phyloP scores from a whole-genome alignment of 1,284 basidiomycete species.

The Fomitopsis betulina region DNA sequence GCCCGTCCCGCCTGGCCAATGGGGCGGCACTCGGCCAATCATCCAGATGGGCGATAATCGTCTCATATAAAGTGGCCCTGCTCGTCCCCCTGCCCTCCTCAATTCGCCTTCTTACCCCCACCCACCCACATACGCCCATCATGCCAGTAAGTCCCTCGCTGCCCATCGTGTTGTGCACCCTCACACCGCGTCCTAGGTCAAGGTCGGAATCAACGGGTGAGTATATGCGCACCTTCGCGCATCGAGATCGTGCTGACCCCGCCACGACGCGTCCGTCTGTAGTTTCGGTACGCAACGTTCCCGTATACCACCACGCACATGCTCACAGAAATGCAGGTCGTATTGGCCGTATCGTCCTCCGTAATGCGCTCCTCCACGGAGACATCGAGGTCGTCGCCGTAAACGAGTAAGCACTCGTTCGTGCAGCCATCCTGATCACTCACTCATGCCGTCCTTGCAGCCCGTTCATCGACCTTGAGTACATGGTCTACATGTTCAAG shows the following conservation, averaged over 20 bases:
- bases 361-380: constrained; percentile 83
- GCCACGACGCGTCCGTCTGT: constrained; percentile 13
- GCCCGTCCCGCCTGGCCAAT: neutral
- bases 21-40: constrained; percentile 3
- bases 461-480: constrained; percentile 94
- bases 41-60: constrained; percentile 17
- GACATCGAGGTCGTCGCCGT: constrained; percentile 84
- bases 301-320: too few species aligned
- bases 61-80: constrained; percentile 8
- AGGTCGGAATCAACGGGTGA: constrained; percentile 93
- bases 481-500: constrained; percentile 99
- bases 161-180: neutral
- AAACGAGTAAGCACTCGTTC: constrained; percentile 69
- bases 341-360: constrained; percentile 96
- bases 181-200: constrained; percentile 42
- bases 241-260: neutral
- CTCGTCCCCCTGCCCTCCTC: constrained; percentile 7
- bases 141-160: constrained; percentile 17
- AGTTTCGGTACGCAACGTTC: constrained; percentile 73
- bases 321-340: constrained; percentile 51
- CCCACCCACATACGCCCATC: neutral
- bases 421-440: constrained; percentile 3
- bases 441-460: constrained; percentile 30
- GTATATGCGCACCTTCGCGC: constrained; percentile 9
- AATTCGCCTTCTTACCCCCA: constrained; percentile 4